Conservation (phyloP, 805 yeast genomes). For the Danielozyma ontarioensis region DNA sequence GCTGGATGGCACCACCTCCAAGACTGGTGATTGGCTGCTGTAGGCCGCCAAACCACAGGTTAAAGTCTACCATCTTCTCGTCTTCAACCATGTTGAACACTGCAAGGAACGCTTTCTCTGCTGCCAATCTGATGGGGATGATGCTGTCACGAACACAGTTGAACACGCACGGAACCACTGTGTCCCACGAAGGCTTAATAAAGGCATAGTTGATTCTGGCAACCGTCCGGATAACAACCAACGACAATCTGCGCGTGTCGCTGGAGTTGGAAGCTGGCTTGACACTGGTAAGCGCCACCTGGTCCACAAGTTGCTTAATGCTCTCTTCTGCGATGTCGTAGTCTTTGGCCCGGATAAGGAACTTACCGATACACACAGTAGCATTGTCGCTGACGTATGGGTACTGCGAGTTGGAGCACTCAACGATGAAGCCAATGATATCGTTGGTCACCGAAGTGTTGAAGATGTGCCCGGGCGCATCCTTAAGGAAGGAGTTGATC, state of each 20-base stretch:
- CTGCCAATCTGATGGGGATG: constrained; percentile 90
- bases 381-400: constrained; percentile 70
- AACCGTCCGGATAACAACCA: constrained; percentile 71
- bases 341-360: constrained; percentile 39
- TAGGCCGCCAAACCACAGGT: constrained; percentile 53
- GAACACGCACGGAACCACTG: constrained; percentile 69
- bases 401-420: constrained; percentile 36
- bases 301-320: constrained; percentile 39
- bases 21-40: constrained; percentile 34
- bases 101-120: constrained; percentile 82
- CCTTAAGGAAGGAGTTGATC: constrained; percentile 73
- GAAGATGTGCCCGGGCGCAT: constrained; percentile 64
- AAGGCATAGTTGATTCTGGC: constrained; percentile 54
- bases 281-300: constrained; percentile 45
- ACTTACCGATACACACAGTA: constrained; percentile 75
- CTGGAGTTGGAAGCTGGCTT: constrained; percentile 56
- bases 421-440: constrained; percentile 44
- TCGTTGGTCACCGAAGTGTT: constrained; percentile 45
- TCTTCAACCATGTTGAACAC: constrained; percentile 72
- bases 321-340: constrained; percentile 36
- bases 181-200: constrained; percentile 49
- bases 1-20: constrained; percentile 44
- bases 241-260: constrained; percentile 75
- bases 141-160: constrained; percentile 79
- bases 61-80: constrained; percentile 46